Base-by-base conservation (phyloP, 768 basidiomycete genomes). In the Boletus barrowsii region DNA sequence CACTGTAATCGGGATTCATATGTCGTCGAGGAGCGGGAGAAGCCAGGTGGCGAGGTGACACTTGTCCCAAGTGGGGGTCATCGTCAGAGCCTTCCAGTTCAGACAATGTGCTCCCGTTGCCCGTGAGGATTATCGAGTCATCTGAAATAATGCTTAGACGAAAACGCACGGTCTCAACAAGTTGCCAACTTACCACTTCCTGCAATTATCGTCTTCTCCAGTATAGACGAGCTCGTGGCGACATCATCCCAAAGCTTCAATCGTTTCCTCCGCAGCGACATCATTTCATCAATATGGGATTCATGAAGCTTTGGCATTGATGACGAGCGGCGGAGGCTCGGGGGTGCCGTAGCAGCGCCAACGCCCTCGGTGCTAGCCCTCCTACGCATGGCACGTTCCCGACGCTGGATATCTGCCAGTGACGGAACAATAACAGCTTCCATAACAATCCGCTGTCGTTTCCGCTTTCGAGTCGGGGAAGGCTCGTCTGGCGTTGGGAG, bases 31-130 rank as follows among this genome's bases (percentile, higher is more conserved):
- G 68, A 20, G 74, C 76, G 7, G 87, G 85, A 9, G 87, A 90
- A 37, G 82, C 79, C 32, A 88, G 68, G 60, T 83, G 83, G 55
- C 80, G 79, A n/a, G 87, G 86, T 0, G 84, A 87, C 17, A 87
- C 83, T 66, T 87, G 84, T 0, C 86, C 85, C 26, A 81, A 55
- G 55, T 77, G 75, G 0, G 77, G 79, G 57, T 87, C 84, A 53
- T 90, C 85, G 59, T 88, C 87, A 4, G 86, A 87, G 13, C 73
- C 64, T 49, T 78, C 70, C 1, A 55, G 35, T 24, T 54, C 51
- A 37, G 22, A 11, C 15, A 32, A 37, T n/a, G 26, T 55, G 20
- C 45, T 49, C 14, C 18, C 40, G 3, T 53, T 40, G 37, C 37
- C 40, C 18, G 37, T 48, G 24, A 72, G 59, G 64, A 75, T 73